Evolutionary conservation across 306 rosid genomes (phyloP).

Genomic region (Prunus kanzakura): DNA sequence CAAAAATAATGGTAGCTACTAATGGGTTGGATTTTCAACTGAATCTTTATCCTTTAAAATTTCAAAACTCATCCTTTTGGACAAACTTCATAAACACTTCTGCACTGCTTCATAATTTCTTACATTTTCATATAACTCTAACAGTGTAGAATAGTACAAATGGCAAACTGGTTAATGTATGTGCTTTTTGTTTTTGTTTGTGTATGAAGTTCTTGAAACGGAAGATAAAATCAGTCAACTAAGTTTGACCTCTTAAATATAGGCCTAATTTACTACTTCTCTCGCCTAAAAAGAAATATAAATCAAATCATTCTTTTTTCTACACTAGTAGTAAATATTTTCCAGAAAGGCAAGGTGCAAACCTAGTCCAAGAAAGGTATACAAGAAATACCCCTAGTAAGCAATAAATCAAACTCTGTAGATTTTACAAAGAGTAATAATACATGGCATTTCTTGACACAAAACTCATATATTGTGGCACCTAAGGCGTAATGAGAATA

Average conservation of each 20-base stretch:
- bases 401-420: background rate
- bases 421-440: background rate
- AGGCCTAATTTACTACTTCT: background rate
- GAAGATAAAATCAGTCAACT: background rate
- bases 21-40: background rate
- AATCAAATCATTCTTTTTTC: background rate
- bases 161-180: background rate
- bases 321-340: background rate
- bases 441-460: background rate
- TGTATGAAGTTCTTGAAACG: background rate
- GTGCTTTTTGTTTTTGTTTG: background rate
- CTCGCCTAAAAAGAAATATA: background rate
- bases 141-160: background rate
- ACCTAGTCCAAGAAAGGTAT: background rate
- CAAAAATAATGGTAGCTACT: background rate
- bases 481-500: background rate
- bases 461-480: background rate
- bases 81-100: background rate
- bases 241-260: background rate
- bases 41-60: background rate
- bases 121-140: background rate
- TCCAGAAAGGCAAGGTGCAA: background rate
- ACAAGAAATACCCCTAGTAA: background rate
- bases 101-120: background rate
- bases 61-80: background rate